These are phyloP conservation scores for Colletotrichum musicola DNA, from an alignment of 2,329 filamentous ascomycete species.

Conservation along the genomic window DNA sequence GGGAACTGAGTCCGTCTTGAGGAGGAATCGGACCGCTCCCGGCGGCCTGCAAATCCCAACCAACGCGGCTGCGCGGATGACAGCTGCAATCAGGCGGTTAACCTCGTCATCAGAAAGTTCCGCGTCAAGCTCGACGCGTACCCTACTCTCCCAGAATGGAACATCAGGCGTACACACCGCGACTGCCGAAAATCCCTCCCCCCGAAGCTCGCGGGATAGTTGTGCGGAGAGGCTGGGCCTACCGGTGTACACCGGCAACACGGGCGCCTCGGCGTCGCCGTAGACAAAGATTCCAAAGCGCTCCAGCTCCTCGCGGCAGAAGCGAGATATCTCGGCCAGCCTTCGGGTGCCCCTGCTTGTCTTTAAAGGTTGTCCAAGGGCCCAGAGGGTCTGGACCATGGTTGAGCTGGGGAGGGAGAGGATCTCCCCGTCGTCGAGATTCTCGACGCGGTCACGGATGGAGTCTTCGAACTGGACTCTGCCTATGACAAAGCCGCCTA, in stretches of 20 bases:
- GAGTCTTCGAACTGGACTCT: slow-evolving; percentile 9
- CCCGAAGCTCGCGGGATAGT: slow-evolving; percentile 28
- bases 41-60: slow-evolving; percentile 6
- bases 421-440: slow-evolving; percentile 2
- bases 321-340: slow-evolving; percentile 17
- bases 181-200: slow-evolving; percentile 24
- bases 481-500: slow-evolving; percentile 37
- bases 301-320: slow-evolving; percentile 29
- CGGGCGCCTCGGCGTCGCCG: slow-evolving; percentile 21
- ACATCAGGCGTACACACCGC: slow-evolving; percentile 36
- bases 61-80: slow-evolving; percentile 13
- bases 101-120: slow-evolving; percentile 30
- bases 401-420: slow-evolving; percentile 25
- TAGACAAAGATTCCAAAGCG: slow-evolving; percentile 35
- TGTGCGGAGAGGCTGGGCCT: slow-evolving; percentile 29
- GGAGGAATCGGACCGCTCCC: background rate
- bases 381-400: slow-evolving; percentile 36
- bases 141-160: slow-evolving; percentile 40
- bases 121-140: slow-evolving; percentile 39
- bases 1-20: background rate
- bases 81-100: slow-evolving; percentile 15
- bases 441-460: slow-evolving; percentile 4
- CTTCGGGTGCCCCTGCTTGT: slow-evolving; percentile 23
- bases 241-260: slow-evolving; percentile 31
- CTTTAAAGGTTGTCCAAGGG: slow-evolving; percentile 29